Conservation (phyloP, 352 stramenopile species). For the Phytophthora colocasiae region DNA sequence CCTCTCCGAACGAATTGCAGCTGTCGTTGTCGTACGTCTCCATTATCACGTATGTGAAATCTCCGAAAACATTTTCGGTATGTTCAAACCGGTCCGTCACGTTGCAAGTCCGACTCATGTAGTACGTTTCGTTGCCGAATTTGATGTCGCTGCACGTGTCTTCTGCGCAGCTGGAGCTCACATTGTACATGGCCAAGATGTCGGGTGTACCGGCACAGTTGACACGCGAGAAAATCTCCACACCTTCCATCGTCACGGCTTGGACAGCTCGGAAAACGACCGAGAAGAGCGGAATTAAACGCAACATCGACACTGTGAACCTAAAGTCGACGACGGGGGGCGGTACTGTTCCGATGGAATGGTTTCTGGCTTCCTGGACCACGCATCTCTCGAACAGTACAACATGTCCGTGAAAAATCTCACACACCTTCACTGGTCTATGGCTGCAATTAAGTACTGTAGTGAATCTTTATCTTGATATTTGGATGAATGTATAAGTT, state of each 20-base stretch:
- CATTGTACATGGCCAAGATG: constrained; percentile 21
- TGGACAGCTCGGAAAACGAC: not conserved
- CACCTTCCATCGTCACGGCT: constrained; percentile 10
- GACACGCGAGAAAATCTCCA: constrained; percentile 21
- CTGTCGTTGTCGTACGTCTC: constrained; percentile 26
- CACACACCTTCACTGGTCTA: too few species aligned
- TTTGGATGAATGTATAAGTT: too few species aligned
- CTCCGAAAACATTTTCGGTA: constrained; percentile 14
- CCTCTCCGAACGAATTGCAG: constrained; percentile 17
- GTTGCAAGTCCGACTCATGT: constrained; percentile 21
- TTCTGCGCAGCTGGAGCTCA: constrained; percentile 8
- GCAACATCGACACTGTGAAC: too few species aligned
- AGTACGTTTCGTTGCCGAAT: constrained; percentile 27
- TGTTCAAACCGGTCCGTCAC: constrained; percentile 24
- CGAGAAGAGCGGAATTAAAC: not conserved
- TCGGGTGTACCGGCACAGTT: constrained; percentile 27
- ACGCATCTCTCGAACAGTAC: too few species aligned
- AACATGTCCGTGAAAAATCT: too few species aligned
- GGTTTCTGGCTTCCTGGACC: not conserved
- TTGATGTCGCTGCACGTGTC: constrained; percentile 12
- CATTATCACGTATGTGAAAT: constrained; percentile 29
- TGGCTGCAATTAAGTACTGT: too few species aligned
- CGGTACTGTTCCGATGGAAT: too few species aligned
- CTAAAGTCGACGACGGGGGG: too few species aligned
- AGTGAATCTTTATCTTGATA: too few species aligned